Evolutionary conservation across 2,329 filamentous ascomycete genomes (phyloP).

Genomic region (Stagonosporopsis tanaceti): DNA sequence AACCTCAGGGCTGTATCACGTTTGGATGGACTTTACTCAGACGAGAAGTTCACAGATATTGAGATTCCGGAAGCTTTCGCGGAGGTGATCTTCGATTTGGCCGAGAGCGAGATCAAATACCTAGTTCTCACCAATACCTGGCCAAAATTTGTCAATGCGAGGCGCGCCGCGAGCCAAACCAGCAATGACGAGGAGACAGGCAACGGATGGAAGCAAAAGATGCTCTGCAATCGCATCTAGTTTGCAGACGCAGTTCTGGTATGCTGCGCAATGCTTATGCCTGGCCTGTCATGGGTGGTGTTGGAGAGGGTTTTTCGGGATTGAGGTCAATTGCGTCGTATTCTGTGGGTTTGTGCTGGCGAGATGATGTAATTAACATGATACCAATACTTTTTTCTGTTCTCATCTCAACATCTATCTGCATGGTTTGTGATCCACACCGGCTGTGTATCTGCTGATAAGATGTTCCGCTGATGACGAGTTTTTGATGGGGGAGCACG

Average conservation of each 20-base stretch:
- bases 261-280: neutral
- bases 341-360: neutral
- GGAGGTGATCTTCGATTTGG: constrained; percentile 40
- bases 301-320: neutral
- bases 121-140: constrained; percentile 48
- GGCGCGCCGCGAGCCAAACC: constrained; percentile 29
- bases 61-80: constrained; percentile 37
- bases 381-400: constrained; percentile 5
- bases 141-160: constrained; percentile 46
- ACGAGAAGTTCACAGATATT: constrained; percentile 28
- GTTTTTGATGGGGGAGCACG: constrained; percentile 10
- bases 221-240: constrained; percentile 15
- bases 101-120: constrained; percentile 48
- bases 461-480: constrained; percentile 7
- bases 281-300: neutral
- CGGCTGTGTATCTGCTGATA: neutral
- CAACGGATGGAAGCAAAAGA: constrained; percentile 18
- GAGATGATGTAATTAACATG: constrained; percentile 14
- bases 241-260: neutral
- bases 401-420: neutral
- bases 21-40: constrained; percentile 27
- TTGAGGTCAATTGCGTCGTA: neutral
- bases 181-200: constrained; percentile 30
- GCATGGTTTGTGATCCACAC: neutral
- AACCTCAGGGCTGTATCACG: constrained; percentile 39